phyloP scores from a whole-genome alignment of 2,329 filamentous ascomycete genomes.

The Magnaporthiopsis incrustans region DNA sequence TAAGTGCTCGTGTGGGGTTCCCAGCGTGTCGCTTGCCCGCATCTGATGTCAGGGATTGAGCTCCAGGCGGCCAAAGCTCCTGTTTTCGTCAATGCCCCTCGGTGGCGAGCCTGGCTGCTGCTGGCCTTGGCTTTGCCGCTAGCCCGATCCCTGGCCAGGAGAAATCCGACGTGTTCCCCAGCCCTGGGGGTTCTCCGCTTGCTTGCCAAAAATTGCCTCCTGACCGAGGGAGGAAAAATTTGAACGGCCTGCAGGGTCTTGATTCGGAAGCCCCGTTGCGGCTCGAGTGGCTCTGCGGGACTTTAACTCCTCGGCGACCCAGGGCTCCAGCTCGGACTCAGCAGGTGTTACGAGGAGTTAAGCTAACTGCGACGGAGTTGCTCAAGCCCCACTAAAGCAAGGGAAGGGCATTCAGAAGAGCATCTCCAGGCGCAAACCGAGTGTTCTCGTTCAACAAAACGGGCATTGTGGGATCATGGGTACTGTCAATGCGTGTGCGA shows the following conservation, averaged over 20 bases:
- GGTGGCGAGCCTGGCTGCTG: background rate
- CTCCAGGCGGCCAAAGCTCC: background rate
- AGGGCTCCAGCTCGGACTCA: conserved; percentile 4
- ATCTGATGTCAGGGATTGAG: background rate
- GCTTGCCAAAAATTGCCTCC: background rate
- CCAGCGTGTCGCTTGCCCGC: background rate
- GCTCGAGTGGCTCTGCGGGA: conserved; percentile 1
- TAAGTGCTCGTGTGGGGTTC: background rate
- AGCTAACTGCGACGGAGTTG: conserved; percentile 7
- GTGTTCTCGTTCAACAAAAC: background rate
- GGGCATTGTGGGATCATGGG: background rate
- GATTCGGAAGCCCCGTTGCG: background rate
- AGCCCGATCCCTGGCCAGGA: background rate
- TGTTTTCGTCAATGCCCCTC: background rate
- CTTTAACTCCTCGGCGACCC: conserved; percentile 6
- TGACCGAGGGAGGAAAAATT: background rate
- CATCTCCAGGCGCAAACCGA: too few relatives aligned
- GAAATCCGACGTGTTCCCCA: background rate
- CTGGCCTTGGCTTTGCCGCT: background rate
- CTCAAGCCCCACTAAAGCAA: background rate
- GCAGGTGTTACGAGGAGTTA: conserved; percentile 11
- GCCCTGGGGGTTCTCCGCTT: background rate
- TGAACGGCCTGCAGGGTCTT: background rate
- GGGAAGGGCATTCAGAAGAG: background rate
- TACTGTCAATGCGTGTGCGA: background rate